Conservation (phyloP, 2,329 filamentous ascomycete species). For the Diaporthe destruens region DNA sequence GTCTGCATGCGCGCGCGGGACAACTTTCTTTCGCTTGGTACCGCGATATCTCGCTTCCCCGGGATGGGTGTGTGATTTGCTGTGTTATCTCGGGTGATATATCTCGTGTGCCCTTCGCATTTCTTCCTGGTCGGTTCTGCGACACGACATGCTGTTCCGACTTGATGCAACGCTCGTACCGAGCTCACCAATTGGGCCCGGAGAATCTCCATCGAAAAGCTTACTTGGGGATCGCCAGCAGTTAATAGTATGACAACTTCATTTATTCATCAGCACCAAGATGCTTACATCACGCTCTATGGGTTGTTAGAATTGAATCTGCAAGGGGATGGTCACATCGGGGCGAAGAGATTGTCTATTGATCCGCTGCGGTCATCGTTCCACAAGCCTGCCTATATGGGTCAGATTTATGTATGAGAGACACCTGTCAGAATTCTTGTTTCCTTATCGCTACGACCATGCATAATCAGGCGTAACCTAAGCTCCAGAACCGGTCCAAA, state of each 20-base stretch:
- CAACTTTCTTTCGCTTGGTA: constrained; percentile 24
- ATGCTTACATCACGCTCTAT: background rate
- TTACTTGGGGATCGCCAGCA: background rate
- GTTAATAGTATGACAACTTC: background rate
- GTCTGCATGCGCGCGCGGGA: background rate
- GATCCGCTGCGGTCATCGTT: constrained; percentile 30
- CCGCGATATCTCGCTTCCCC: background rate
- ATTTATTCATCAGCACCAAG: constrained; percentile 13
- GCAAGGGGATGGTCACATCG: constrained; percentile 8
- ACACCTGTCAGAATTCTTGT: background rate
- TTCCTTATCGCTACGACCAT: background rate
- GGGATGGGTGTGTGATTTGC: background rate
- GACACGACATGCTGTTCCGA: background rate
- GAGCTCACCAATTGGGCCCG: constrained; percentile 15
- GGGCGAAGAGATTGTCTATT: constrained; percentile 9
- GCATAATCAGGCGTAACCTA: constrained; percentile 58
- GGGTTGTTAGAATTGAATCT: background rate
- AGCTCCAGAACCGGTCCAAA: constrained; percentile 59
- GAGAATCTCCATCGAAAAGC: background rate
- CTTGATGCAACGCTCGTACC: background rate
- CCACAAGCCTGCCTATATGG: background rate
- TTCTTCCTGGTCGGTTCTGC: background rate
- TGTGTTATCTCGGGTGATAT: background rate
- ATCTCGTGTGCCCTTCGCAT: background rate
- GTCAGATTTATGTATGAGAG: constrained; percentile 4